A percentile compares a stretch with the other conserved stretches of the same genome.
Evolutionary conservation across 2,329 filamentous ascomycete species (phyloP).

Genomic region (Exophiala alcalophila): DNA sequence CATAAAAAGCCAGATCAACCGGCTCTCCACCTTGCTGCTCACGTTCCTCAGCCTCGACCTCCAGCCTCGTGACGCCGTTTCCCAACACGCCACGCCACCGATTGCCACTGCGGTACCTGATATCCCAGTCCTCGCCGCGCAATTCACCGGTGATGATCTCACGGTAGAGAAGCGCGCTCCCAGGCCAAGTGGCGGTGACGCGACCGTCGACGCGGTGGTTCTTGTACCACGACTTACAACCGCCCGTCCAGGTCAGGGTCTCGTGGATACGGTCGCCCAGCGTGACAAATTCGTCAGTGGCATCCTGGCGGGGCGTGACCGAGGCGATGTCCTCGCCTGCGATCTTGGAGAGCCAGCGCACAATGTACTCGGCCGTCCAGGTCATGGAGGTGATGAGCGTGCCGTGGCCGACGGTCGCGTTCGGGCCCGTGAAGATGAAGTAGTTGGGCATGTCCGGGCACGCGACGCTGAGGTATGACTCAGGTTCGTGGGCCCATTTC

Average conservation of each 20-base stretch:
- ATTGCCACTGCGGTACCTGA: slow-evolving; percentile 16
- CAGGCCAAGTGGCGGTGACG: slow-evolving; percentile 24
- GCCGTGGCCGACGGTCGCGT: slow-evolving; percentile 33
- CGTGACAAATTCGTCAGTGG: slow-evolving; percentile 36
- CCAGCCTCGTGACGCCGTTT: slow-evolving; percentile 43
- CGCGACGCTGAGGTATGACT: slow-evolving; percentile 33
- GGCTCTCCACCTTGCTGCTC: slow-evolving; percentile 10
- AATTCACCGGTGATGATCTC: slow-evolving; percentile 34
- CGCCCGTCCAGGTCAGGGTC: slow-evolving; percentile 31
- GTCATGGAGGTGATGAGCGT: slow-evolving; percentile 29
- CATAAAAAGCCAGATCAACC: slow-evolving; percentile 23
- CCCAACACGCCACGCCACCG: slow-evolving; percentile 32
- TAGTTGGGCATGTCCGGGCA: slow-evolving; percentile 37
- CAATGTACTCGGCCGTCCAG: slow-evolving; percentile 34
- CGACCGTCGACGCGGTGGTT: slow-evolving; percentile 21
- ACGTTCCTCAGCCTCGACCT: slow-evolving; percentile 29
- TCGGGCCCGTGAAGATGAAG: slow-evolving; percentile 36
- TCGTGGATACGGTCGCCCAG: slow-evolving; percentile 37
- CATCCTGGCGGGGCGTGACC: slow-evolving; percentile 31
- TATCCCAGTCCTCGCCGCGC: slow-evolving; percentile 33
- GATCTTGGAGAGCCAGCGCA: slow-evolving; percentile 35
- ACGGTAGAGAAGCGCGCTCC: slow-evolving; percentile 36
- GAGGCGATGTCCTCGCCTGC: slow-evolving; percentile 36
- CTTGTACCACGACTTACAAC: slow-evolving; percentile 27
- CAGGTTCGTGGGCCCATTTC: slow-evolving; percentile 32